Conservation (phyloP, 1,284 basidiomycete species). For the Tylopilus sp. region DNA sequence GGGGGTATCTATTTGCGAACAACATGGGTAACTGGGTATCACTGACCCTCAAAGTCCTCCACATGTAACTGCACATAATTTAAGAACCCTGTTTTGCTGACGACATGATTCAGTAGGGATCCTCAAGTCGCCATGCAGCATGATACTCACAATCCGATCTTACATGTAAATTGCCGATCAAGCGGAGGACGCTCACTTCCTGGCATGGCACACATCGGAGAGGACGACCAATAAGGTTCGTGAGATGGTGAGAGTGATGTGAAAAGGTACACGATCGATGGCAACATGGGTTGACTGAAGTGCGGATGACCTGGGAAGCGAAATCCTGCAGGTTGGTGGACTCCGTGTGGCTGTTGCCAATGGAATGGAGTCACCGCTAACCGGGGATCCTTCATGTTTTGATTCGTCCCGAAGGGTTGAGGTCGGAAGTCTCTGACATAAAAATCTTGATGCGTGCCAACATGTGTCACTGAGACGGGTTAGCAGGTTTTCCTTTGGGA, state of each 20-base stretch:
- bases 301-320: constrained; percentile 8
- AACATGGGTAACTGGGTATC: background rate
- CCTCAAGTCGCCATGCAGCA: background rate
- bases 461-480: constrained; percentile 33
- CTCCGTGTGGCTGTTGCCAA: constrained; percentile 16
- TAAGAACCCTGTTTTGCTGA: constrained; percentile 30
- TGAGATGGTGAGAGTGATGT: constrained; percentile 32
- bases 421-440: constrained; percentile 34
- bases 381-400: constrained; percentile 6
- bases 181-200: constrained; percentile 25
- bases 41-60: constrained; percentile 27
- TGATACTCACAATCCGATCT: constrained; percentile 36
- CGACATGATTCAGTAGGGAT: background rate
- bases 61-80: constrained; percentile 30
- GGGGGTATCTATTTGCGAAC: no score
- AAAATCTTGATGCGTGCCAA: constrained; percentile 38
- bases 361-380: constrained; percentile 14
- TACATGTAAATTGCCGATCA: constrained; percentile 34
- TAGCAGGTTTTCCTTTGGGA: background rate
- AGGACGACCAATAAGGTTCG: constrained; percentile 38
- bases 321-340: constrained; percentile 16
- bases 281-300: constrained; percentile 24
- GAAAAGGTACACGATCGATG: constrained; percentile 38
- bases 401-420: constrained; percentile 16
- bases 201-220: constrained; percentile 25